Evolutionary conservation across 352 stramenopile genomes (phyloP).

Genomic region (Nothophytophthora sp.): DNA sequence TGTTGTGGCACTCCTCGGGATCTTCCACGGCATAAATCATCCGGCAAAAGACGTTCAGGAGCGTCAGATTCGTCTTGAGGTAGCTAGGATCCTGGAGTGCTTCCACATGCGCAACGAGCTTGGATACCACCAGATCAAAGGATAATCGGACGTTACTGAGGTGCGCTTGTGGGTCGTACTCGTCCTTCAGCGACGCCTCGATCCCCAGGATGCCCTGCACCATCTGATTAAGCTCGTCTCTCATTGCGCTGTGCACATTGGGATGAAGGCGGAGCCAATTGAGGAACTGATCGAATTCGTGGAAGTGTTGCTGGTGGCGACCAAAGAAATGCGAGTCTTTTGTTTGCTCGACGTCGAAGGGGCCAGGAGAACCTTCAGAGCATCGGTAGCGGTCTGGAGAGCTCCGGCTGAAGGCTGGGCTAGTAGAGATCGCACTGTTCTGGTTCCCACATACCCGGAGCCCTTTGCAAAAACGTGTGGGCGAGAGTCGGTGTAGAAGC

Average conservation of each 20-base stretch:
- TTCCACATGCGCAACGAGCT: constrained; percentile 62
- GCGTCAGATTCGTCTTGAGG: constrained; percentile 66
- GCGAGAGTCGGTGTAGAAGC: constrained; percentile 26
- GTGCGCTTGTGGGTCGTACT: constrained; percentile 48
- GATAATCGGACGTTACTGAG: constrained; percentile 46
- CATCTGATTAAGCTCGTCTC: constrained; percentile 76
- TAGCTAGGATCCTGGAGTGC: constrained; percentile 55
- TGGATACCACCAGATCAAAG: constrained; percentile 67
- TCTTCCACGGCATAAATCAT: constrained; percentile 73
- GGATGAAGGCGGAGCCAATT: constrained; percentile 38
- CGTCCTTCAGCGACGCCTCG: constrained; percentile 41
- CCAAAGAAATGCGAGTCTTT: constrained; percentile 3
- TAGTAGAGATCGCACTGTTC: constrained; percentile 15
- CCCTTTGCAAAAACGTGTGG: constrained; percentile 21
- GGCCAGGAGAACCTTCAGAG: not conserved
- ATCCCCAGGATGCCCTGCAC: constrained; percentile 64
- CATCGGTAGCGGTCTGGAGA: constrained; percentile 14
- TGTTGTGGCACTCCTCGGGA: constrained; percentile 45
- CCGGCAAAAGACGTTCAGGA: constrained; percentile 71
- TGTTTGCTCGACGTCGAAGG: constrained; percentile 1
- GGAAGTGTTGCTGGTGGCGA: constrained; percentile 35
- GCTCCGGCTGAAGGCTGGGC: constrained; percentile 6
- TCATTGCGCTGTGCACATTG: constrained; percentile 46
- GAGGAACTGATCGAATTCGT: constrained; percentile 53
- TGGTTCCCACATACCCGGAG: constrained; percentile 8